Percentiles rank a stretch among this genome's conserved stretches.
Conservation (phyloP, 140 eudicot genomes). For the Flaveria floridana region DNA sequence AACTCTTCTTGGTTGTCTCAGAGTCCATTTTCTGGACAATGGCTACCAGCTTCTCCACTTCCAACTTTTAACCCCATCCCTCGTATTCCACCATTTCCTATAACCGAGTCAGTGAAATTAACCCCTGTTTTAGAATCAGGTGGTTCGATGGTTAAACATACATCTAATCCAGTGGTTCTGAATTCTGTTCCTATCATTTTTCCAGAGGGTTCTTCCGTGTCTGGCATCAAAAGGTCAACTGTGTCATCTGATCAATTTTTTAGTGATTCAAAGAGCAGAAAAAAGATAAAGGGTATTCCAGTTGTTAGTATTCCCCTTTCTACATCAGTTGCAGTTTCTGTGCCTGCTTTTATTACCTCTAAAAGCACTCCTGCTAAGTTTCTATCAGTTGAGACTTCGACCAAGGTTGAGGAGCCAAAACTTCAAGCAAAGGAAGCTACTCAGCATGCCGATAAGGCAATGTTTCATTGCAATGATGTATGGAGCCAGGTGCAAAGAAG, state of each 20-base stretch:
- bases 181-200: conserved; percentile 12
- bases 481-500: conserved; percentile 63
- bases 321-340: conserved; percentile 43
- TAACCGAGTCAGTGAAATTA: conserved; percentile 19
- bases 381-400: conserved; percentile 36
- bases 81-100: conserved; percentile 38
- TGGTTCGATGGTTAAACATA: conserved; percentile 24
- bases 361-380: conserved; percentile 15
- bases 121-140: conserved; percentile 47
- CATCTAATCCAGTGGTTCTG: conserved; percentile 29
- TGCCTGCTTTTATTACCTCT: conserved; percentile 20
- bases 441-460: conserved; percentile 55
- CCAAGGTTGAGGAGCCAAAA: conserved; percentile 67
- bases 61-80: conserved; percentile 23
- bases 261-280: conserved; percentile 50
- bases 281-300: conserved; percentile 54
- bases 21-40: conserved; percentile 54
- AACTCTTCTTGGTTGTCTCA: conserved; percentile 69
- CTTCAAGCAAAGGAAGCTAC: conserved; percentile 65
- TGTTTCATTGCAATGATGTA: conserved; percentile 51
- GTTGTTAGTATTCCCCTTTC: conserved; percentile 36
- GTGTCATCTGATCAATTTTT: conserved; percentile 36
- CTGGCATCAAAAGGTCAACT: conserved; percentile 22
- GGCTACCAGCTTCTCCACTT: conserved; percentile 36
- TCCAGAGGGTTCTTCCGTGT: conserved; percentile 1